These are phyloP conservation scores for Areca catechu DNA, from an alignment of 176 grass and related monocot genomes.

Conservation along the genomic window DNA sequence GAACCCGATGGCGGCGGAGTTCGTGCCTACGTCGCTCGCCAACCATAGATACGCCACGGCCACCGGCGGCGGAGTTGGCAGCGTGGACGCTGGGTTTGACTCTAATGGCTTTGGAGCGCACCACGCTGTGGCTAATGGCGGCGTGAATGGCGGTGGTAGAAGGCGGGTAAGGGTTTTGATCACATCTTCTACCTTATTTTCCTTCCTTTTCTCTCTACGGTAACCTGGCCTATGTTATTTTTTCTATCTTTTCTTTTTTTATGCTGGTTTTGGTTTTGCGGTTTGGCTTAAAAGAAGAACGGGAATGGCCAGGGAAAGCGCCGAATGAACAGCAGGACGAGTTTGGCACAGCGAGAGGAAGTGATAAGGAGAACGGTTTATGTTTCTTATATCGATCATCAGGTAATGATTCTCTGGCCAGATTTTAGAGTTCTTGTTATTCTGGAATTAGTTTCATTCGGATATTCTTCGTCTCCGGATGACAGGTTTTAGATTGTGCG, in stretches of 20 bases:
- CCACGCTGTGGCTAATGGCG: background rate
- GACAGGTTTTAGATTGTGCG: too few species aligned
- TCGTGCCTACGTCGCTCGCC: slow-evolving; percentile 72
- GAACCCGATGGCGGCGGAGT: slow-evolving; percentile 99
- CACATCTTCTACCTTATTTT: background rate
- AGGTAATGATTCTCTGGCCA: slow-evolving; percentile 28
- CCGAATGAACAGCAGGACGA: slow-evolving; percentile 75
- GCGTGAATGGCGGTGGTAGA: slow-evolving; percentile 19
- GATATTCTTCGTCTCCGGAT: too few species aligned
- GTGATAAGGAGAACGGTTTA: slow-evolving; percentile 88
- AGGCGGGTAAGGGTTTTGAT: slow-evolving; percentile 20
- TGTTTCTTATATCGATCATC: slow-evolving; percentile 95
- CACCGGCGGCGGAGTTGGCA: slow-evolving; percentile 3
- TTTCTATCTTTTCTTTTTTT: background rate
- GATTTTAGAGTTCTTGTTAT: too few species aligned
- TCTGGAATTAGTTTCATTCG: too few species aligned
- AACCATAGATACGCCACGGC: background rate
- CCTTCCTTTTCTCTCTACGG: background rate
- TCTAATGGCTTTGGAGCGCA: slow-evolving; percentile 18
- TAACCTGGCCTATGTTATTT: too few species aligned
- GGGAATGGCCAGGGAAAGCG: slow-evolving; percentile 49
- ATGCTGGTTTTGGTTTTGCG: background rate
- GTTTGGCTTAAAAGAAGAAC: slow-evolving; percentile 44
- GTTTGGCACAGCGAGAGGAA: slow-evolving; percentile 81
- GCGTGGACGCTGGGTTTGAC: slow-evolving; percentile 28